Base-by-base conservation (phyloP, 2,329 filamentous ascomycete genomes). In the Fusarium sp. region DNA sequence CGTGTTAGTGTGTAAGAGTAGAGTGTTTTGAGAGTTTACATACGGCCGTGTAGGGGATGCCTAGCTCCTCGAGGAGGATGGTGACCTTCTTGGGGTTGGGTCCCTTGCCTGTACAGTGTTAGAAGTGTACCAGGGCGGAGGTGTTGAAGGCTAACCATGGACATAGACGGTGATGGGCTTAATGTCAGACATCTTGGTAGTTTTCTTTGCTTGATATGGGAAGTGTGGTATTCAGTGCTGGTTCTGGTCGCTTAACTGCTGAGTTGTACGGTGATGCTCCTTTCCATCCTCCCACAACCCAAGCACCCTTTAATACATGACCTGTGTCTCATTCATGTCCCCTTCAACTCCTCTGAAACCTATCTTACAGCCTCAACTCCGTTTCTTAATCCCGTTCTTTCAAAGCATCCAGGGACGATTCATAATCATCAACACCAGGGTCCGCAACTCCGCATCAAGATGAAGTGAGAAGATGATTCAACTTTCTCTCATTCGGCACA, bases 61-160 rank as follows among this genome's bases (percentile, higher is more conserved):
- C 77, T 12, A 84, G 81, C 64, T 84, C 83, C 55, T 83, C 81
- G 4, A 84, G 73, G 20, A 80, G 51, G 51, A 84, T 80, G 58
- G 75, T 55, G 14, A 81, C 79, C 67, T 83, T 82, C 44, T 65
- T 73, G 6, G 78, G 79, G 62, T 81, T 82, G 36, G 81, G 80
- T 5, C 79, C 78, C n/a, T 14, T 56, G 17, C 27, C 78, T 80
- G 38, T 6, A 12, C 20, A 20, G 14, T 27, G 38, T 42, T 31
- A 61, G 51, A 31, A 27, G 16, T 10, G 9, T 11, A 29, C 14
- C 20, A 33, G 9, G 12, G 31, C 7, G 6, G 6, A n/a, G 27
- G 17, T 12, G 36, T 12, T 56, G 17, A n/a, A n/a, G 22, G 17
- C 53, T 29, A 53, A 72, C 70, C 62, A 66, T 74, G 72, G 57